Conservation (phyloP, 306 rosid genomes). For the Ormosia semicastrata region DNA sequence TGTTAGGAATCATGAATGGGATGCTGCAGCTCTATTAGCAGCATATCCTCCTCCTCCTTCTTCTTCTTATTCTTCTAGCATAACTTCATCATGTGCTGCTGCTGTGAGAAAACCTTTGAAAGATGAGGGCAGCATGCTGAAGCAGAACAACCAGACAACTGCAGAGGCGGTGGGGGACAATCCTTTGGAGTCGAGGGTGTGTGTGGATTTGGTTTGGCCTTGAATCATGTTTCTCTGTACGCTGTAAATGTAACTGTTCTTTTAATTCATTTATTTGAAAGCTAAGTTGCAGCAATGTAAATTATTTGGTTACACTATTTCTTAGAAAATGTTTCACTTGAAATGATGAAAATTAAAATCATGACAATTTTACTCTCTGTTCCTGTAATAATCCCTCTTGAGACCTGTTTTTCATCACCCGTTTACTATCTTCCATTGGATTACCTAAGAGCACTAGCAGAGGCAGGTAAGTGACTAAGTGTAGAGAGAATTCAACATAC, state of each 20-base stretch:
- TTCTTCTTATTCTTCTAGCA: not conserved
- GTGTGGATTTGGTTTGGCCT: slow-evolving; percentile 48
- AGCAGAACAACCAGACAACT: not conserved
- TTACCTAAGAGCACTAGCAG: too few relatives aligned
- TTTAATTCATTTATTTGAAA: not conserved
- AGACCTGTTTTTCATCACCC: too few relatives aligned
- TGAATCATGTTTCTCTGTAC: not conserved
- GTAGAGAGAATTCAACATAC: too few relatives aligned
- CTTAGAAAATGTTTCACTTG: too few relatives aligned
- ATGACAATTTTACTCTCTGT: too few relatives aligned
- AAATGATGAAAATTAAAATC: too few relatives aligned
- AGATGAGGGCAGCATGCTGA: not conserved
- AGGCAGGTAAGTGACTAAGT: too few relatives aligned
- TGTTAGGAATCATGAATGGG: slow-evolving; percentile 23
- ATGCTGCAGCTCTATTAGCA: slow-evolving; percentile 32
- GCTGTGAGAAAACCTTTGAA: not conserved
- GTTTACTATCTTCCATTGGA: too few relatives aligned
- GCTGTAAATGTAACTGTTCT: not conserved
- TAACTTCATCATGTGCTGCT: slow-evolving; percentile 4
- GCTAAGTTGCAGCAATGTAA: too few relatives aligned
- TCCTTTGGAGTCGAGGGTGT: slow-evolving; percentile 32
- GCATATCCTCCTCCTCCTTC: slow-evolving; percentile 21
- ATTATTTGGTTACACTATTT: too few relatives aligned
- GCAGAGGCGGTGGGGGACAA: not conserved
- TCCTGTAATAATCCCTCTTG: too few relatives aligned